A percentile compares a stretch with the other conserved stretches of the same genome.
Conservation (phyloP, 176 grass and related monocot species). For the Leersia perrieri region DNA sequence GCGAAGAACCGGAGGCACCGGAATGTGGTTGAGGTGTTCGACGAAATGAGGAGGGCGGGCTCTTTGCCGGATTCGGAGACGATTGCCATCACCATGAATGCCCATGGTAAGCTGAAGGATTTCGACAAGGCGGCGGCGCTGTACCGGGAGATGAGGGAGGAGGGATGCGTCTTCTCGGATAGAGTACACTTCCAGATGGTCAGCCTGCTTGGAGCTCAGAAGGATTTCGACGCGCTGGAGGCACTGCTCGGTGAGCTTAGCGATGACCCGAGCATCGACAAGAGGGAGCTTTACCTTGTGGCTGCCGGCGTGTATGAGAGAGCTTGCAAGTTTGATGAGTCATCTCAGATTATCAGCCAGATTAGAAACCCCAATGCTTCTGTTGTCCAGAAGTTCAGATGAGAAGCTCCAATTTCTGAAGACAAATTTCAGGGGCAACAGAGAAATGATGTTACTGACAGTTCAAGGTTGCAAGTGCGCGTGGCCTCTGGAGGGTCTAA, state of each 20-base stretch:
- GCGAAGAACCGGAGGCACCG: conserved; percentile 65
- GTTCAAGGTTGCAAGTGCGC: neutral
- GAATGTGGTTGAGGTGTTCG: conserved; percentile 75
- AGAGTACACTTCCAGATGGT: conserved; percentile 98
- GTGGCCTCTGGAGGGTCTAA: neutral
- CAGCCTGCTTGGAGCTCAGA: conserved; percentile 72
- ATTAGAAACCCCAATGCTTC: conserved; percentile 46
- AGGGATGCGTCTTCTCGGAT: conserved; percentile 81
- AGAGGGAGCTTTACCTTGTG: conserved; percentile 82
- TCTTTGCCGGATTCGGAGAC: conserved; percentile 78
- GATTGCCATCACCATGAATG: conserved; percentile 80
- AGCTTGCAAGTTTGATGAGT: conserved; percentile 66
- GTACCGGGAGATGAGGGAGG: conserved; percentile 61
- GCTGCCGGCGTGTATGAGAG: conserved; percentile 67
- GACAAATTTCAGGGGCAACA: neutral
- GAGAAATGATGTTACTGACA: neutral
- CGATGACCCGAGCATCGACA: conserved; percentile 68
- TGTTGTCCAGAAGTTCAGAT: conserved; percentile 25
- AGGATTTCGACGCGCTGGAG: conserved; percentile 69
- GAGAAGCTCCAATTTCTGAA: conserved; percentile 20
- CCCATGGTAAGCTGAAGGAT: conserved; percentile 77
- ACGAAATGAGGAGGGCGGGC: conserved; percentile 62
- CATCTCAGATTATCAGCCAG: conserved; percentile 59
- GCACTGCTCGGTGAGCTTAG: conserved; percentile 53
- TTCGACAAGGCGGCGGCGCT: conserved; percentile 58